Base-by-base conservation (phyloP, 441 rosid genomes). In the Erysimum cheiri region DNA sequence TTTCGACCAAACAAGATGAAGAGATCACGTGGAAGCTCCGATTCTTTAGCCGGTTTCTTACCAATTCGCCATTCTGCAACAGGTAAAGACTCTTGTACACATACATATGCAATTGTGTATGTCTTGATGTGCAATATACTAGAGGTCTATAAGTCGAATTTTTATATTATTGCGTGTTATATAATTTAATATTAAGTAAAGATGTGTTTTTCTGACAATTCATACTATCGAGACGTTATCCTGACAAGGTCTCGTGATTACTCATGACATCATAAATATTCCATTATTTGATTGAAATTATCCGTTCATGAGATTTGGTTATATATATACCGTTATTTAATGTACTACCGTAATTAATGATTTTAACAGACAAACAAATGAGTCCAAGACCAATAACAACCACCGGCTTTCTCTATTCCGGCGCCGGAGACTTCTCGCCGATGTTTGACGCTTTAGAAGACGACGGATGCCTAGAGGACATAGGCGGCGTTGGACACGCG, bases 371-470 rank as follows among this genome's bases (percentile, higher is more conserved):
- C 46, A 69, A 79, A 67, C 52, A 57, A 63, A 54, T 39, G 39
- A 68, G 47, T 61, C 60, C 70, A 53, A 53, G 72, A 73, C 49
- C 50, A 74, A 22, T 1, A 22, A 44, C 73, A 43, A 50, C 63
- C 36, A 62, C 74, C 26, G 37, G 73, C 29, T 69, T 69, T 56
- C 70, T 74, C 53, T 74, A 62, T 32, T 2, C 78, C 47, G 70
- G 70, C 60, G 50, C 70, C 60, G 74, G 78, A 73, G 96, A 85
- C 66, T 83, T 80, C 67, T 86, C 88, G 69, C 80, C 84, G 68
- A 87, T 91, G 88, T 71, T 91, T 54, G 95, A 93, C 55, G 88
- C 88, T 4, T 48, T 88, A 44, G 96, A 86, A 15, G 96, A 88
- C 59, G 93, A 89, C 24, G 96, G 91, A 35, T 52, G 68, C 28